These are phyloP conservation scores for Astrothelium macrocarpum DNA, from an alignment of 495 filamentous ascomycete genomes.

Conservation along the genomic window DNA sequence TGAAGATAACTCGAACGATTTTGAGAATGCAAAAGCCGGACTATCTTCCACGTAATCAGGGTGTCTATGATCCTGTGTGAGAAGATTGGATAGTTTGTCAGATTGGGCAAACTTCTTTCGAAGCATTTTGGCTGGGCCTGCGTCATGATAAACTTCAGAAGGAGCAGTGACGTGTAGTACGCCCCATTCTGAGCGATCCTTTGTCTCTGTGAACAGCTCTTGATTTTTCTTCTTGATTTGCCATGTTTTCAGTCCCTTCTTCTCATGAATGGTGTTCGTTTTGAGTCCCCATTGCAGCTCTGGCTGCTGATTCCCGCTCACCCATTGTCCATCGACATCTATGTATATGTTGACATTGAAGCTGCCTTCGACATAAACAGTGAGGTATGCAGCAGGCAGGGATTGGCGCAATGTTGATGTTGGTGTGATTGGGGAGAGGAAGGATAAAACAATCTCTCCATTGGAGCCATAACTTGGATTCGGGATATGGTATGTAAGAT, in stretches of 20 bases:
- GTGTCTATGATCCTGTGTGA: slow-evolving; percentile 39
- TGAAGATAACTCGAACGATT: slow-evolving; percentile 47
- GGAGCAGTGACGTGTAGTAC: slow-evolving; percentile 71
- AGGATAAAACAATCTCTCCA: slow-evolving; percentile 64
- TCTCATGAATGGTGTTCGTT: slow-evolving; percentile 33
- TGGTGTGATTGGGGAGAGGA: slow-evolving; percentile 86
- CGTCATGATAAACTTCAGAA: slow-evolving; percentile 54
- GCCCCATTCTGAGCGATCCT: slow-evolving; percentile 83
- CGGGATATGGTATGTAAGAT: slow-evolving; percentile 70
- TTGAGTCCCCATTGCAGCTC: slow-evolving; percentile 60
- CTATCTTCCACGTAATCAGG: slow-evolving; percentile 74
- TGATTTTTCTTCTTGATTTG: slow-evolving; percentile 55
- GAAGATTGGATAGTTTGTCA: slow-evolving; percentile 54
- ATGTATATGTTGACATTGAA: slow-evolving; percentile 73
- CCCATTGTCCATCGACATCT: slow-evolving; percentile 86
- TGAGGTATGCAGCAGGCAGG: slow-evolving; percentile 79
- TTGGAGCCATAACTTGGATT: slow-evolving; percentile 31
- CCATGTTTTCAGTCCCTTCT: slow-evolving; percentile 48
- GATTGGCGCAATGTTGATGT: slow-evolving; percentile 86
- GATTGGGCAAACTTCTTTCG: slow-evolving; percentile 64
- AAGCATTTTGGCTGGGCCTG: slow-evolving; percentile 57
- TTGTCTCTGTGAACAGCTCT: slow-evolving; percentile 61
- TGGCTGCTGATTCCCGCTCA: slow-evolving; percentile 61
- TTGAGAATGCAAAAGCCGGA: slow-evolving; percentile 86
- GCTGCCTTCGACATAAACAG: slow-evolving; percentile 59